phyloP scores from a whole-genome alignment of 139 green algal species.

The Chlamydomonas incerta region DNA sequence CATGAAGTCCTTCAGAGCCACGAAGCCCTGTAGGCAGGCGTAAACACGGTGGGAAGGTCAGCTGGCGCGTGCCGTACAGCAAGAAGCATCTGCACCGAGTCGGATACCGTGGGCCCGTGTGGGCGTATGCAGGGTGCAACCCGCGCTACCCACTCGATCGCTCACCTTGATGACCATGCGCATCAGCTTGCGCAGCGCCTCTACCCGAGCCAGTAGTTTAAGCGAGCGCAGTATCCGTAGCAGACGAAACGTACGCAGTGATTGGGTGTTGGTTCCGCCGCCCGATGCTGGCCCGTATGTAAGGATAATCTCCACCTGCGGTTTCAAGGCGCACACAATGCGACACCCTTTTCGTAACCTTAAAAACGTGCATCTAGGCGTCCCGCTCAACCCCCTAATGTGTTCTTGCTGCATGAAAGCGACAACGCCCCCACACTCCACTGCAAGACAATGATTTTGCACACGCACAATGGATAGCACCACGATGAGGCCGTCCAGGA shows the following conservation, averaged over 20 bases:
- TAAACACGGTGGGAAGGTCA: too few species aligned
- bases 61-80: too few species aligned
- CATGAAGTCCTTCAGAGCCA: conserved; percentile 55
- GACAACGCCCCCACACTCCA: too few species aligned
- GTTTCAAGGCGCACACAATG: background rate
- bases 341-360: too few species aligned
- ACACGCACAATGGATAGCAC: conserved; percentile 27
- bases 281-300: conserved; percentile 1
- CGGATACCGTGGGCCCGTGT: too few species aligned
- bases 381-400: too few species aligned
- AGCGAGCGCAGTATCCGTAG: conserved; percentile 58
- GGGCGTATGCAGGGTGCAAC: background rate
- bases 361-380: too few species aligned
- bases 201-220: conserved; percentile 45
- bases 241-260: conserved; percentile 60
- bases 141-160: background rate
- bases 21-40: conserved; percentile 37
- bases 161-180: conserved; percentile 39
- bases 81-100: too few species aligned
- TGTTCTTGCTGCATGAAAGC: too few species aligned
- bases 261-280: conserved; percentile 25
- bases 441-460: conserved; percentile 47
- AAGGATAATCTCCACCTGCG: background rate
- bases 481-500: conserved; percentile 66
- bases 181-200: conserved; percentile 32